Evolutionary conservation across 1,284 basidiomycete genomes (phyloP).

Genomic region (Pseudozyma tsukubaensis): DNA sequence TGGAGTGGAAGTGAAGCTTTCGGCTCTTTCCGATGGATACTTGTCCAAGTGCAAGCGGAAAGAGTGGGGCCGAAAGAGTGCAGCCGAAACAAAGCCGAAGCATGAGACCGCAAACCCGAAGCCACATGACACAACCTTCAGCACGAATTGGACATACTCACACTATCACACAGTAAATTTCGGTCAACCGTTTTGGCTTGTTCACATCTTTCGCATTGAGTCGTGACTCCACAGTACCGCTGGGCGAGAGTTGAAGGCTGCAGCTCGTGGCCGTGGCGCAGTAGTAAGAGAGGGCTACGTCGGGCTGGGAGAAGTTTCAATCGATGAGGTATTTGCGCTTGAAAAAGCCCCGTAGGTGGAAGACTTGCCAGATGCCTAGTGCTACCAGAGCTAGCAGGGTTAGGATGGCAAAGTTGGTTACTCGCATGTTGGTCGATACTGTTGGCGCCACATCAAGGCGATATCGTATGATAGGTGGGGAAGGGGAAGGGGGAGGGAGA

Average conservation of each 20-base stretch:
- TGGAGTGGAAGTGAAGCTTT: too few relatives aligned
- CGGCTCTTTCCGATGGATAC: neutral
- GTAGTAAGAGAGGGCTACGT: too few relatives aligned
- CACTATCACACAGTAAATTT: too few relatives aligned
- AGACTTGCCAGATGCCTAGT: conserved; percentile 93
- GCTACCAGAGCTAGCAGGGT: conserved; percentile 82
- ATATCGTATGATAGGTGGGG: too few relatives aligned
- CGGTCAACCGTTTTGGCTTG: too few relatives aligned
- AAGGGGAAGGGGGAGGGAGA: neutral
- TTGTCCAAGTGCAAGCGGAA: neutral
- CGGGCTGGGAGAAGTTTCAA: conserved; percentile 67
- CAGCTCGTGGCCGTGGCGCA: too few relatives aligned
- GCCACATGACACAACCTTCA: too few relatives aligned
- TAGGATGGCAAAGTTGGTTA: conserved; percentile 92
- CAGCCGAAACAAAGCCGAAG: neutral
- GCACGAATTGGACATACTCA: too few relatives aligned
- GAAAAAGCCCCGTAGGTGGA: conserved; percentile 93
- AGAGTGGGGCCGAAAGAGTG: neutral
- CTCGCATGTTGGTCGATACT: conserved; percentile 92
- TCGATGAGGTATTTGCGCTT: conserved; percentile 97
- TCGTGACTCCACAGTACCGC: too few relatives aligned
- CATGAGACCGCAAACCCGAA: neutral
- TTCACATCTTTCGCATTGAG: too few relatives aligned
- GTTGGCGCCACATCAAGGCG: neutral
- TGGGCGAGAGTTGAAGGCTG: too few relatives aligned